phyloP scores from a whole-genome alignment of 2,329 filamentous ascomycete species.

The Hymenoscyphus salicellus region DNA sequence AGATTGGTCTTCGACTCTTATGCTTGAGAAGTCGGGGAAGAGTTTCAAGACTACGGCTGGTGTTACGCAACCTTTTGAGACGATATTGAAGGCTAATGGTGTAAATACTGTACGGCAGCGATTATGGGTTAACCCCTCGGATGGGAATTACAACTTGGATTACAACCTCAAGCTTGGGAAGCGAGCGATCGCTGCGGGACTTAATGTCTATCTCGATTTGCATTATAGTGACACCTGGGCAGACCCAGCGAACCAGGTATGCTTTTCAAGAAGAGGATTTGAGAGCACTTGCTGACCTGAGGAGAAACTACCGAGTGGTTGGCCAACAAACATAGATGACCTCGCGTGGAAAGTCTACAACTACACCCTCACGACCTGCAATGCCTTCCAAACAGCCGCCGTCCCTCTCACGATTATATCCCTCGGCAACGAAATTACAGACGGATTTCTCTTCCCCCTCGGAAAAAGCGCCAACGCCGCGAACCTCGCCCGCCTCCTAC shows the following conservation, averaged over 20 bases:
- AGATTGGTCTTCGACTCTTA: conserved; percentile 66
- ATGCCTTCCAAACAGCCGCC: conserved; percentile 55
- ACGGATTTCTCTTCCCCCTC: conserved; percentile 64
- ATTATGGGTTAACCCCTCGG: conserved; percentile 66
- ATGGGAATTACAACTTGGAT: conserved; percentile 64
- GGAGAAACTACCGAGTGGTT: conserved; percentile 56
- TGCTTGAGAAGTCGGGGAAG: conserved; percentile 61
- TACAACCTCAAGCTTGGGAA: conserved; percentile 69
- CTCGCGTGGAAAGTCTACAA: conserved; percentile 63
- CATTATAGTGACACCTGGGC: conserved; percentile 71
- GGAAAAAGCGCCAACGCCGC: conserved; percentile 53
- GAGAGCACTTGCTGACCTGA: conserved; percentile 4
- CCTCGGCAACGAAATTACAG: conserved; percentile 71
- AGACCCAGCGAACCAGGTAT: conserved; percentile 59
- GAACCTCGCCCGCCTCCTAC: conserved; percentile 62
- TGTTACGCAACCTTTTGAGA: conserved; percentile 54
- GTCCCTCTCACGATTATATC: conserved; percentile 61
- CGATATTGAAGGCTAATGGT: conserved; percentile 58
- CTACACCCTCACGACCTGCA: conserved; percentile 62
- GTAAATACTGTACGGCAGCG: conserved; percentile 70
- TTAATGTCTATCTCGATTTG: conserved; percentile 58
- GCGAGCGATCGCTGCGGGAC: conserved; percentile 59
- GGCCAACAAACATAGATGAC: conserved; percentile 57
- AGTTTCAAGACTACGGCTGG: conserved; percentile 58
- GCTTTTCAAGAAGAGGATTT: conserved; percentile 6